Evolutionary conservation across 345 rosid species (phyloP), one percentile per base, ranked within the genome.

Genomic region (Punica granatum): DNA sequence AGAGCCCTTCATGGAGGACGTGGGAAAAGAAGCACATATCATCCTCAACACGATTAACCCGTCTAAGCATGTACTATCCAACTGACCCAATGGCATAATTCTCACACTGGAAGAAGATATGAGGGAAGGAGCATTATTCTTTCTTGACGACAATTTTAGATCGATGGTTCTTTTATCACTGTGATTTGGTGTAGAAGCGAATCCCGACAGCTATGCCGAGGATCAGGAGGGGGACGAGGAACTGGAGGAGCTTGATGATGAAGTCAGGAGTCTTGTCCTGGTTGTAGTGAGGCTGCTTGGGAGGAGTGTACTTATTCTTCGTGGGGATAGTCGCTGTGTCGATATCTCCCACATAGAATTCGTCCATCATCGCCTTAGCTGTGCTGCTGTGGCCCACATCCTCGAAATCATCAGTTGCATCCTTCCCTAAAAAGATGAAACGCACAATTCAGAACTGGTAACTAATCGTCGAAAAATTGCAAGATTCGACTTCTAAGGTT

Each of bases 371-470:
- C 2, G 96, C 92, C 70, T 74, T 79, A 0, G 99, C 99, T 14
- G 78, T 82, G 60, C 76, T 80, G 73, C 97, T 89, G 67, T 94
- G 99, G 11, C 99, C 99, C 33, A 94, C 92, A 72, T 94, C 96
- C 76, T 86, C 96, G 36, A 94, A 94, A 75, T 94, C 99, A 76
- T 86, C 87, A n/a, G 96, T 91, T 0, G 99, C 98, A 54, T 94
- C 99, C 83, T 94, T 90, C 73, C 98, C 98, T 90, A 78, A 54
- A 36, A 36, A 23, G 60, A 61, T 1, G 8, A 7, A 64, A 26
- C 28, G 28, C 46, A 60, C 13, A 21, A 2, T 60, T 26, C 33
- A 30, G 13, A 56, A 26, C 25, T 11, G 33, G 2, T 30, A 8
- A 43, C 16, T 43, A 51, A 51, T n/a, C n/a, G 28, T 10, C 23